Evolutionary conservation across 2,329 filamentous ascomycete species (phyloP).

Genomic region (Raffaelea albimanens): DNA sequence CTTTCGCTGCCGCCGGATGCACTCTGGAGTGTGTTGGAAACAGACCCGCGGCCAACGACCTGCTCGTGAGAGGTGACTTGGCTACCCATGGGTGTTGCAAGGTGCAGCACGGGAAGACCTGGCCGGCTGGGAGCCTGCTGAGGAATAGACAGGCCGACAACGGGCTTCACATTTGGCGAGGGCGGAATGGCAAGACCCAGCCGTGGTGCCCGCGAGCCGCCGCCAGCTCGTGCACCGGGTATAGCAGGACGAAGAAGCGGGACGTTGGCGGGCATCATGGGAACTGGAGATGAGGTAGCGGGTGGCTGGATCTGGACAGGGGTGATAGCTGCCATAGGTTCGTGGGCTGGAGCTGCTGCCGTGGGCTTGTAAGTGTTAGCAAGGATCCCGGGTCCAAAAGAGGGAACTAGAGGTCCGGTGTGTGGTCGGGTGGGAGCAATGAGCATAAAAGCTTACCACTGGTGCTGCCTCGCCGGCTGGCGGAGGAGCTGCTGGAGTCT

Average conservation of each 20-base stretch:
- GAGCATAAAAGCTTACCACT: not conserved
- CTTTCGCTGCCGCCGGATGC: constrained; percentile 72
- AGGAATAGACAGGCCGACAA: constrained; percentile 47
- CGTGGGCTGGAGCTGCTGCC: not conserved
- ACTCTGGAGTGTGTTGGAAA: constrained; percentile 50
- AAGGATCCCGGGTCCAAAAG: not conserved
- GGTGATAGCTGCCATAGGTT: not conserved
- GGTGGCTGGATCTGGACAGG: constrained; percentile 12
- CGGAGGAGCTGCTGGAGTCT: not conserved
- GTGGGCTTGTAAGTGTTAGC: not conserved
- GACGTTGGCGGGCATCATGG: constrained; percentile 65
- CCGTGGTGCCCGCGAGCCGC: constrained; percentile 59
- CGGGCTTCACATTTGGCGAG: constrained; percentile 72
- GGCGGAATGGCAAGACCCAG: constrained; percentile 85
- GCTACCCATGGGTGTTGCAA: constrained; percentile 83
- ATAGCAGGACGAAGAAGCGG: constrained; percentile 78
- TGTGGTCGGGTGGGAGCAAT: too few relatives aligned
- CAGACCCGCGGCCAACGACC: constrained; percentile 39
- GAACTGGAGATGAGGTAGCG: constrained; percentile 25
- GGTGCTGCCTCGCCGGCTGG: not conserved
- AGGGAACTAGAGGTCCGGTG: not conserved
- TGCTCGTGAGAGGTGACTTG: constrained; percentile 63
- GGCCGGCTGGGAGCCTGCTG: constrained; percentile 35
- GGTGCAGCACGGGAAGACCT: constrained; percentile 66
- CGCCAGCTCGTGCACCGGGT: constrained; percentile 54